A percentile compares a stretch with the other conserved stretches of the same genome.
Conservation (phyloP, 768 basidiomycete genomes). For the Roridomyces roridus region DNA sequence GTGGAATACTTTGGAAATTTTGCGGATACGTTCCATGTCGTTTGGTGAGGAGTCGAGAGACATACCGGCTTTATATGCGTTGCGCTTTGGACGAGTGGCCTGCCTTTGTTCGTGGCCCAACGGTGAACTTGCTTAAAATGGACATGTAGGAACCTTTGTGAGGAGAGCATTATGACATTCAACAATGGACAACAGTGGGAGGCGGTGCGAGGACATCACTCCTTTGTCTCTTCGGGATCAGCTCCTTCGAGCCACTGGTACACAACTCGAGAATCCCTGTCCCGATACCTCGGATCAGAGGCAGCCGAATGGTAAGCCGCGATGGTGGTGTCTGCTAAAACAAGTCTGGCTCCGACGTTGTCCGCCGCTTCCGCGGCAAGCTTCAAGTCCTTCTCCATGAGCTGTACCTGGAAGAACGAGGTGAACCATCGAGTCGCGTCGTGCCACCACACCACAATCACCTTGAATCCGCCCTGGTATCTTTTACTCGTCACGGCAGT, state of each 20-base stretch:
- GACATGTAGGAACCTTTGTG: neutral
- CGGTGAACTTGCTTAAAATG: neutral
- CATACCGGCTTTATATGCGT: neutral
- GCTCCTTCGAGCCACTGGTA: slow-evolving; percentile 38
- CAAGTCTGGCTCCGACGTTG: slow-evolving; percentile 43
- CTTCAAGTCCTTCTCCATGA: slow-evolving; percentile 53
- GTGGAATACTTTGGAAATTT: slow-evolving; percentile 14
- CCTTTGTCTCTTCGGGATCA: neutral
- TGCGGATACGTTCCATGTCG: slow-evolving; percentile 14
- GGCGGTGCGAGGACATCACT: too few species aligned
- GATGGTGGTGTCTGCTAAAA: slow-evolving; percentile 45
- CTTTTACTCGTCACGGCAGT: slow-evolving; percentile 47
- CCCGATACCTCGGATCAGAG: slow-evolving; percentile 44
- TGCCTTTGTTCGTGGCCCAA: neutral
- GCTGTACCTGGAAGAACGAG: slow-evolving; percentile 37
- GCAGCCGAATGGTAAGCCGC: slow-evolving; percentile 45
- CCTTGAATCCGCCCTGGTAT: slow-evolving; percentile 52
- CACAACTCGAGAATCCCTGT: slow-evolving; percentile 46
- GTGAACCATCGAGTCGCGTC: neutral
- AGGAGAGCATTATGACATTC: too few species aligned
- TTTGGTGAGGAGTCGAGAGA: neutral
- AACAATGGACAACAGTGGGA: too few species aligned
- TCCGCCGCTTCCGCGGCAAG: slow-evolving; percentile 45
- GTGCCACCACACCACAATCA: slow-evolving; percentile 9
- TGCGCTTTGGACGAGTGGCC: neutral